Evolutionary conservation across 192 early-diverging fungal genomes (phyloP), one percentile per base, ranked within the genome.

Genomic region (Chytriomyces hyalinus): DNA sequence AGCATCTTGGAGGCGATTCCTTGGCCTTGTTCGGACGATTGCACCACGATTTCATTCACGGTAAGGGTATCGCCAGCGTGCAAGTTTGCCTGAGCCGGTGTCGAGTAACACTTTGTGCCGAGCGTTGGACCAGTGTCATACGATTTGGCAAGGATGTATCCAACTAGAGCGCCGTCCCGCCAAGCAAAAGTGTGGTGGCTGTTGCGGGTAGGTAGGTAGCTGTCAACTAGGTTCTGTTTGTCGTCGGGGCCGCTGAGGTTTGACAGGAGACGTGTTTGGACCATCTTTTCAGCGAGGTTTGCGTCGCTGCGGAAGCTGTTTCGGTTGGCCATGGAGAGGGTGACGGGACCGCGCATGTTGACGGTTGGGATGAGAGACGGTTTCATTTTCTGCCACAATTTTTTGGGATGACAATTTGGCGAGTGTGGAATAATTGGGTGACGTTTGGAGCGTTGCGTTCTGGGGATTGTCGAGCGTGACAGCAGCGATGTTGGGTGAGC

Each of bases 11-110:
- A 22, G 3, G 71, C 71, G n/a, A 73, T 43, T 1, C 71, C 71
- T 48, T 73, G 57, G 50, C 71, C 71, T 46, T 73, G 24, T 13
- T n/a, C 53, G 9, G 59, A 60, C 17, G 44, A 10, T 13, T 46
- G 26, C 13, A 73, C 59, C 8, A 73, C 71, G 43, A 73, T 73
- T 47, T 73, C 71, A 60, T 73, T 73, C 46, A 73, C 49, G n/a
- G 45, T 73, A 46, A 73, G 61, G 11, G 71, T 73, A 62, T 73
- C 71, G 20, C 44, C 17, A 24, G 61, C n/a, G n/a, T 6, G 26
- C 20, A 7, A 45, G 15, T 6, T 6, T n/a, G 71, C 43, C 15
- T 48, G 13, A 46, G 60, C 69, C 8, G 28, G 17, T n/a, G 69
- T 5, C 49, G 10, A 26, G 69, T 70, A 70, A 6, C 8, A 13